Conservation (phyloP, 164 flowering plant genomes). For the Tetrastigma voinierianum region DNA sequence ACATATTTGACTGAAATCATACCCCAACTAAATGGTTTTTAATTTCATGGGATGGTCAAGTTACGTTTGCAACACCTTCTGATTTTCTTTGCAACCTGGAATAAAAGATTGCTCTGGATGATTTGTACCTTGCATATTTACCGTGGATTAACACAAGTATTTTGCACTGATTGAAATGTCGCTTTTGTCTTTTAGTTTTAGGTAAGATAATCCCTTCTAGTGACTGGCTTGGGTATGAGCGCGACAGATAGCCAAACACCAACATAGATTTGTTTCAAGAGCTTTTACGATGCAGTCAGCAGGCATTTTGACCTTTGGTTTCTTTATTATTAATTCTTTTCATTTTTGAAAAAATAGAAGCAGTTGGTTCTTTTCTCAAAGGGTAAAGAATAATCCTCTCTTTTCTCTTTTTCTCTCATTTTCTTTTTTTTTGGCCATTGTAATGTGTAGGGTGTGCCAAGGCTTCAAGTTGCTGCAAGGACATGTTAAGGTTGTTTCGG, state of each 20-base stretch:
- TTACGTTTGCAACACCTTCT: background rate
- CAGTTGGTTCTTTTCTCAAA: background rate
- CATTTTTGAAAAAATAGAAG: background rate
- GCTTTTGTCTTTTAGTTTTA: conserved; percentile 22
- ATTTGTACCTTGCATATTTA: background rate
- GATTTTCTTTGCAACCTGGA: background rate
- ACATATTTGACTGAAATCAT: background rate
- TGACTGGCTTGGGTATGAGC: conserved; percentile 96
- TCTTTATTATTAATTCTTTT: background rate
- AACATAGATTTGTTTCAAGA: conserved; percentile 85
- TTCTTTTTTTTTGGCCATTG: background rate
- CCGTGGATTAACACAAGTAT: background rate
- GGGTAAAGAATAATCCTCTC: background rate
- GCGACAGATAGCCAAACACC: conserved; percentile 92
- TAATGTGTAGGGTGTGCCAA: conserved; percentile 75
- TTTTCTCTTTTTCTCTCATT: background rate
- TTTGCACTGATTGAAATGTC: background rate
- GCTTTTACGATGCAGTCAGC: conserved; percentile 89
- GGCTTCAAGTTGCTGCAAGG: conserved; percentile 96
- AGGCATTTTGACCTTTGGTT: conserved; percentile 71
- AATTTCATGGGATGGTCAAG: background rate
- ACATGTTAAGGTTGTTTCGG: conserved; percentile 97
- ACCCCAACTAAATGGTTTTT: background rate
- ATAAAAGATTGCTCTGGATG: background rate
- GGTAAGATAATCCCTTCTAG: conserved; percentile 92